phyloP scores from a whole-genome alignment of 441 rosid genomes.

The Populus hybrid region DNA sequence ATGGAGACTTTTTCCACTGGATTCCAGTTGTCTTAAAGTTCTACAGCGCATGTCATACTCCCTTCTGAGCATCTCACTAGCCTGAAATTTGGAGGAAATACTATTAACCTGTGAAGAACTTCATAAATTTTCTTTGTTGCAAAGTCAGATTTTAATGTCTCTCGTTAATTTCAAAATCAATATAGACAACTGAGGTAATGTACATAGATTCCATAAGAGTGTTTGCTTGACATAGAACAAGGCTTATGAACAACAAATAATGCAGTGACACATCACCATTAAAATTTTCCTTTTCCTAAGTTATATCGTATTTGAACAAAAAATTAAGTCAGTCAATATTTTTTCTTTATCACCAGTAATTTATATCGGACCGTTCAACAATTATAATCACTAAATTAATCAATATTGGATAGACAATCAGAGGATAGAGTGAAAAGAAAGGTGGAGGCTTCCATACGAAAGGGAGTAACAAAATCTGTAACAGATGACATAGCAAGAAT shows the following conservation, averaged over 20 bases:
- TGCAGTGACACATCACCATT: neutral
- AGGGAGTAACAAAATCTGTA: neutral
- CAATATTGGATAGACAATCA: neutral
- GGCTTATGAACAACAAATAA: neutral
- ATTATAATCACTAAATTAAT: neutral
- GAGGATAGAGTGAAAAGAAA: neutral
- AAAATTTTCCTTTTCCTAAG: neutral
- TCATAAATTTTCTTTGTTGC: neutral
- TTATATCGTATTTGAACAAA: no score
- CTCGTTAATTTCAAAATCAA: neutral
- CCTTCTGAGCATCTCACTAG: conserved; percentile 69
- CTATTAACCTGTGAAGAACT: neutral
- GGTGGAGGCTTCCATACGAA: neutral
- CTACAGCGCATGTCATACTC: conserved; percentile 68
- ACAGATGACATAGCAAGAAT: neutral
- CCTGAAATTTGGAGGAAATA: conserved; percentile 44
- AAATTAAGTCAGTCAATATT: neutral
- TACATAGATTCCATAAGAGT: neutral
- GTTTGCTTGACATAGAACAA: neutral
- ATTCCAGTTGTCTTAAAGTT: conserved; percentile 66
- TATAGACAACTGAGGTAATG: neutral
- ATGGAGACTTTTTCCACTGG: conserved; percentile 47
- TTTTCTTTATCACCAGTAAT: neutral
- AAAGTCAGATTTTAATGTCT: neutral
- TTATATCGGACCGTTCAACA: neutral